Conservation (phyloP, 2,329 filamentous ascomycete genomes). For the Blastomyces gilchristii region DNA sequence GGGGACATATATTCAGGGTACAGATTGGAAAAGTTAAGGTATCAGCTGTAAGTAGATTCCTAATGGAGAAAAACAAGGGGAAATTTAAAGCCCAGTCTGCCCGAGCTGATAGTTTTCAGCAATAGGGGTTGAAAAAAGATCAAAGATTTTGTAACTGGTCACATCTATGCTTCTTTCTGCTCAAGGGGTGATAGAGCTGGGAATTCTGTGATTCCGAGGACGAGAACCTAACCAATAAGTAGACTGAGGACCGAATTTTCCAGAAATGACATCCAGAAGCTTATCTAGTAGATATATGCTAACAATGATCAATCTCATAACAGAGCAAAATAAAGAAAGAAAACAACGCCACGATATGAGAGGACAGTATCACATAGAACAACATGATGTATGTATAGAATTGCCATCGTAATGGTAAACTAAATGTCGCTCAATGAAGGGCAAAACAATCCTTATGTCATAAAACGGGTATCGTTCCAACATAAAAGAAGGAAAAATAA, state of each 20-base stretch:
- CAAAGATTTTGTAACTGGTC: no score
- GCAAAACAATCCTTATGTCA: not conserved
- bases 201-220: not conserved
- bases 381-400: not conserved
- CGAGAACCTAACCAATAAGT: not conserved
- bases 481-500: not conserved
- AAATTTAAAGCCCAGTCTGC: not conserved
- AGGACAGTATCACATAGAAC: not conserved
- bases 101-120: not conserved
- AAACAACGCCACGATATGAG: not conserved
- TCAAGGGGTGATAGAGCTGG: not conserved
- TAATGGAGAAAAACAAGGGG: not conserved
- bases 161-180: no score
- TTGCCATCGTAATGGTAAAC: not conserved
- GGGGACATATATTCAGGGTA: not conserved
- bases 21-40: not conserved
- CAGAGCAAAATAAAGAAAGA: not conserved
- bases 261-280: not conserved
- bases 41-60: not conserved
- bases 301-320: not conserved
- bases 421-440: not conserved
- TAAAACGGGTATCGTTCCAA: slow-evolving; percentile 3
- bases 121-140: not conserved
- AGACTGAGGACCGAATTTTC: not conserved
- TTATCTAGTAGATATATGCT: slow-evolving; percentile 1